Conservation (phyloP, 768 basidiomycete genomes). For the Collybia sordida region DNA sequence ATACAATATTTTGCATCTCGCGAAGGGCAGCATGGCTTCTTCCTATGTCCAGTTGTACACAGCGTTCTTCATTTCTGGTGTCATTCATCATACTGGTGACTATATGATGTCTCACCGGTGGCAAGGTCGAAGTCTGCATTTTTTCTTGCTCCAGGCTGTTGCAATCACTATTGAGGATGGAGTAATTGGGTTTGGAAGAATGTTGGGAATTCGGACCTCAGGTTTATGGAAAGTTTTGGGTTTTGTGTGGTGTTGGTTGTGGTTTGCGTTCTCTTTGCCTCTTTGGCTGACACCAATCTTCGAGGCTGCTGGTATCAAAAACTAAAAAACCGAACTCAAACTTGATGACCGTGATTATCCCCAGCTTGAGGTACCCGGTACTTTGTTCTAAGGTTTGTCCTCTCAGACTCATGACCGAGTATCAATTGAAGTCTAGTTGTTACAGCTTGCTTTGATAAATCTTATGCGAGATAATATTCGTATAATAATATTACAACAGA, state of each 20-base stretch:
- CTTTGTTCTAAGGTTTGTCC: no score
- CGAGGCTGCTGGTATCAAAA: no score
- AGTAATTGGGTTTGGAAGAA: constrained; percentile 18
- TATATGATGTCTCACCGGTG: no score
- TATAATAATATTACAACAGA: no score
- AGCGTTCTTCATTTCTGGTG: constrained; percentile 30
- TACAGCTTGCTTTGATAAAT: no score
- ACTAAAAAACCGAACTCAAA: no score
- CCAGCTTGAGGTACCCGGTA: no score
- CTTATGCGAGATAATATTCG: no score
- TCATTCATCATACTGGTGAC: constrained; percentile 21
- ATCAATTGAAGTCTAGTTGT: no score
- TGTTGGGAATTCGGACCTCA: constrained; percentile 3
- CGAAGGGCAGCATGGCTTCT: constrained; percentile 17
- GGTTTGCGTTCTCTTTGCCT: constrained; percentile 1
- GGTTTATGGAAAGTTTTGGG: background rate
- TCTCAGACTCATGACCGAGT: no score
- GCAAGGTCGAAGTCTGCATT: constrained; percentile 8
- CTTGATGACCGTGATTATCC: no score
- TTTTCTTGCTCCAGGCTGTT: constrained; percentile 27
- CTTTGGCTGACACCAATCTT: background rate
- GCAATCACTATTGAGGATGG: constrained; percentile 30
- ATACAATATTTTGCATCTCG: constrained; percentile 13
- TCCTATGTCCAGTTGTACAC: constrained; percentile 28
- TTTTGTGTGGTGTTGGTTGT: constrained; percentile 1